Evolutionary conservation across 495 filamentous ascomycete species (phyloP).

Genomic region (Xylaria sp.): DNA sequence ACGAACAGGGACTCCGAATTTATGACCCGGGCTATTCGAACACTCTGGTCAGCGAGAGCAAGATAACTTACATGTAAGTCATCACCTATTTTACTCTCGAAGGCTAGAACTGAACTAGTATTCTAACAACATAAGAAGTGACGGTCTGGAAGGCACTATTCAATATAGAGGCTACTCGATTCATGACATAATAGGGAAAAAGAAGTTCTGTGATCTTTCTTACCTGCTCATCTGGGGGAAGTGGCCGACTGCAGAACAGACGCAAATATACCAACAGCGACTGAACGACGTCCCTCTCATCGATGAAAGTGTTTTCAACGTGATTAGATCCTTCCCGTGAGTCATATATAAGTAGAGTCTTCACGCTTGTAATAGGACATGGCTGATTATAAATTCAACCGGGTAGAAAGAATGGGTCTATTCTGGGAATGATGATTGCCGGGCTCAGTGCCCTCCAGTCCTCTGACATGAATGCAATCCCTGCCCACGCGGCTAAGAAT

Average conservation of each 20-base stretch:
- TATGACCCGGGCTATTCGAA: conserved; percentile 60
- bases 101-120: not conserved
- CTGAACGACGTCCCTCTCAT: conserved; percentile 48
- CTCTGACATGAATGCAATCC: conserved; percentile 15
- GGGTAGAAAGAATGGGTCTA: conserved; percentile 21
- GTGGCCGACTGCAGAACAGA: conserved; percentile 48
- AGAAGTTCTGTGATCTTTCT: conserved; percentile 50
- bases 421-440: conserved; percentile 17
- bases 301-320: conserved; percentile 42
- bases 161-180: conserved; percentile 53
- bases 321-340: conserved; percentile 44
- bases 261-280: conserved; percentile 41
- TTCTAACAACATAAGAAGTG: conserved; percentile 26
- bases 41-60: conserved; percentile 53
- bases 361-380: not conserved
- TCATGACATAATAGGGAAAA: conserved; percentile 49
- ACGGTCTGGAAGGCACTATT: conserved; percentile 41
- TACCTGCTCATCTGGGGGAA: conserved; percentile 57
- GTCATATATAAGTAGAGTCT: not conserved
- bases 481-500: conserved; percentile 33
- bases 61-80: conserved; percentile 52
- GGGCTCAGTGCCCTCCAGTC: conserved; percentile 21
- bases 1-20: conserved; percentile 48
- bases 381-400: not conserved
- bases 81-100: conserved; percentile 22